Percentiles rank a stretch among this genome's conserved stretches.
phyloP scores from a whole-genome alignment of 805 yeast species.

The Nakazawaea wyomingensis region DNA sequence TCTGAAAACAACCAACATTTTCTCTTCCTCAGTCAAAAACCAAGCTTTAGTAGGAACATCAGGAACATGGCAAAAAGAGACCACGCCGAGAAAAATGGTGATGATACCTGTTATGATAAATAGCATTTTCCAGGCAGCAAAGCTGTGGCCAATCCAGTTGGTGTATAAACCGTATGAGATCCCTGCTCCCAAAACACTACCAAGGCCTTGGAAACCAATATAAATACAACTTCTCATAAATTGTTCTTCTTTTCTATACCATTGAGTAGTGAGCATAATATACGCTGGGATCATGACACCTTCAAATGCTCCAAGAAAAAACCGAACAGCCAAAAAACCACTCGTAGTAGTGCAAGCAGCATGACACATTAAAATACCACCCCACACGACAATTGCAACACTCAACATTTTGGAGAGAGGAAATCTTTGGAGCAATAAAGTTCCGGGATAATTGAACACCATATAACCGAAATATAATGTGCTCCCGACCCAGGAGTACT shows the following conservation, averaged over 20 bases:
- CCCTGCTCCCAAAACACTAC: slow-evolving; percentile 42
- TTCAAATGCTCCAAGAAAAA: slow-evolving; percentile 50
- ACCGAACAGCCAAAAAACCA: slow-evolving; percentile 49
- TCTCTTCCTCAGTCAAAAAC: slow-evolving; percentile 40
- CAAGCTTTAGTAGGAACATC: slow-evolving; percentile 46
- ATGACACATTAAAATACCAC: slow-evolving; percentile 44
- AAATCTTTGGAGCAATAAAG: slow-evolving; percentile 38
- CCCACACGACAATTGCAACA: slow-evolving; percentile 46
- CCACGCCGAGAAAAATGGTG: slow-evolving; percentile 45
- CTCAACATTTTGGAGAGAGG: slow-evolving; percentile 51
- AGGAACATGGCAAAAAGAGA: slow-evolving; percentile 46
- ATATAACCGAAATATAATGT: slow-evolving; percentile 44
- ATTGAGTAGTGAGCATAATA: slow-evolving; percentile 50
- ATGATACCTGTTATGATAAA: slow-evolving; percentile 59
- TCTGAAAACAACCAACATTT: slow-evolving; percentile 42
- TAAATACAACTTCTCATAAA: slow-evolving; percentile 35
- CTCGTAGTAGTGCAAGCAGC: slow-evolving; percentile 50
- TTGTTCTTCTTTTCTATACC: slow-evolving; percentile 47
- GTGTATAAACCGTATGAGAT: slow-evolving; percentile 49
- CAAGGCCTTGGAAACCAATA: slow-evolving; percentile 42
- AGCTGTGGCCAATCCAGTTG: slow-evolving; percentile 26
- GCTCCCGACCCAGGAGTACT: slow-evolving; percentile 40
- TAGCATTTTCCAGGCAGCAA: slow-evolving; percentile 55
- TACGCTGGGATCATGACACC: slow-evolving; percentile 47
- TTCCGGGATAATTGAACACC: slow-evolving; percentile 40